phyloP scores from a whole-genome alignment of 2,329 filamentous ascomycete species.

The Sarocladium strictum region DNA sequence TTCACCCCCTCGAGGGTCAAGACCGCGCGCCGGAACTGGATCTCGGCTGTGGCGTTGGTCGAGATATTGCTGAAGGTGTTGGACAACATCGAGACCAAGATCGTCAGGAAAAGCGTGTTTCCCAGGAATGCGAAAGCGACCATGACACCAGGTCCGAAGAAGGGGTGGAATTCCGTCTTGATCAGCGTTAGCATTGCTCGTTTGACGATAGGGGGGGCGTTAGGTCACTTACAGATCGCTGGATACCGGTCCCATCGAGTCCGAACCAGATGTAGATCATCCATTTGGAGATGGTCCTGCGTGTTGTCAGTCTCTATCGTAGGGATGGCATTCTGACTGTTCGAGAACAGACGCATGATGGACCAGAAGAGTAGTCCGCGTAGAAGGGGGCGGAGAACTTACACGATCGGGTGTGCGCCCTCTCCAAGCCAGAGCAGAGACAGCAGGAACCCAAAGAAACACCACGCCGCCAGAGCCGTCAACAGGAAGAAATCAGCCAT shows the following conservation, averaged over 20 bases:
- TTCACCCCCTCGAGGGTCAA: slow-evolving; percentile 83
- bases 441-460: slow-evolving; percentile 75
- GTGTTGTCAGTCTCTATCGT: not conserved
- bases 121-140: slow-evolving; percentile 79
- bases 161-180: slow-evolving; percentile 65
- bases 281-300: slow-evolving; percentile 72
- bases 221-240: slow-evolving; percentile 39
- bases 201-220: not conserved
- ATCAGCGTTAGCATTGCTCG: not conserved
- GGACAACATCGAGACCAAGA: slow-evolving; percentile 79
- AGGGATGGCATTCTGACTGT: no score
- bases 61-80: slow-evolving; percentile 79
- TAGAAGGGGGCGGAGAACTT: slow-evolving; percentile 18
- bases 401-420: slow-evolving; percentile 53
- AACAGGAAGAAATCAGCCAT: slow-evolving; percentile 79
- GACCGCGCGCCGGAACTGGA: slow-evolving; percentile 75
- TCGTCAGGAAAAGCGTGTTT: slow-evolving; percentile 84
- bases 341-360: no score
- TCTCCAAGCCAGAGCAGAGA: slow-evolving; percentile 74
- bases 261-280: slow-evolving; percentile 95
- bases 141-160: slow-evolving; percentile 77
- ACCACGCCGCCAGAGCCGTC: slow-evolving; percentile 72
- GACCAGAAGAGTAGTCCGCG: no score
- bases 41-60: slow-evolving; percentile 71
- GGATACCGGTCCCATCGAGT: slow-evolving; percentile 64